Evolutionary conservation across 768 basidiomycete genomes (phyloP).

Genomic region (Leccinum incarnatum): DNA sequence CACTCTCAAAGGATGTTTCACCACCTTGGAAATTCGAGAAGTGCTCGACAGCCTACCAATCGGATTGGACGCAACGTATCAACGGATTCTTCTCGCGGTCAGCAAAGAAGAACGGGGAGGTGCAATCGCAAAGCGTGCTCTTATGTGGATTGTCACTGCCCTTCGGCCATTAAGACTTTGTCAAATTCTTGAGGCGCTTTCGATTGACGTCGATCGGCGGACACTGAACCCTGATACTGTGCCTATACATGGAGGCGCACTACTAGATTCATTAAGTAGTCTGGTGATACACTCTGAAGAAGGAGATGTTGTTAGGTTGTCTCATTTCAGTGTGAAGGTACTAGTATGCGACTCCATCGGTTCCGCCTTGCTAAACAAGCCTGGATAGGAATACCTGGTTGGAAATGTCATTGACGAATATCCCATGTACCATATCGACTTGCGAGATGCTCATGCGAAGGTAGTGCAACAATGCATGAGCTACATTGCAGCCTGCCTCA

Average conservation of each 20-base stretch:
- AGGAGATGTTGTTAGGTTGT: neutral
- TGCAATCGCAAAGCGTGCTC: neutral
- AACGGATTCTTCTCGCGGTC: neutral
- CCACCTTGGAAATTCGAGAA: neutral
- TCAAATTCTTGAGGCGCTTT: neutral
- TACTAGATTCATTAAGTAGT: neutral
- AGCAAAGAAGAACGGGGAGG: neutral
- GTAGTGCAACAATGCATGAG: neutral
- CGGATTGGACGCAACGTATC: neutral
- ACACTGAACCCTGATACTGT: neutral
- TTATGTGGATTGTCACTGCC: neutral
- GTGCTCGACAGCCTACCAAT: neutral
- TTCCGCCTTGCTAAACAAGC: neutral
- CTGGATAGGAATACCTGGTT: neutral
- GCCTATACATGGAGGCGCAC: neutral
- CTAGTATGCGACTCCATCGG: fast-evolving
- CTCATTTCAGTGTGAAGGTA: neutral
- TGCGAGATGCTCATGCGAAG: neutral
- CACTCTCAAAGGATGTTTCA: neutral
- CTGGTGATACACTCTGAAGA: neutral
- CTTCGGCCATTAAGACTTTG: neutral
- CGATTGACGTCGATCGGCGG: neutral
- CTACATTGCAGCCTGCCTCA: neutral
- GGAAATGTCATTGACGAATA: neutral
- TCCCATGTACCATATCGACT: neutral